Base-by-base conservation (phyloP, 805 yeast genomes). In the Danielozyma ontarioensis region DNA sequence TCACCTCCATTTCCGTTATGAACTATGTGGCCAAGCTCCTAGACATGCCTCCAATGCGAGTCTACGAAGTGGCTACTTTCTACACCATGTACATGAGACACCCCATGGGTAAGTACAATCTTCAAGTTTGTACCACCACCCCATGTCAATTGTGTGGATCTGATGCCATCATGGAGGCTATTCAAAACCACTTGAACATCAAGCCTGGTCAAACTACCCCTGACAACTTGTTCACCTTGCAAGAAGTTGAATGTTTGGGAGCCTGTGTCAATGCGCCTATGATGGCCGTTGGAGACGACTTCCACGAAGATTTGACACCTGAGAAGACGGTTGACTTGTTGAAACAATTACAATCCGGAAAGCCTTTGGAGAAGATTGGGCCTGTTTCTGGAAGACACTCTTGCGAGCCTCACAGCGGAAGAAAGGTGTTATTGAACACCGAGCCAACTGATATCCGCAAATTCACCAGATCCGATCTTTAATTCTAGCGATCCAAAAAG, bases 1-100 rank as follows among this genome's bases (percentile, higher is more conserved):
- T 80, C 68, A 82, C 93, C 27, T 83, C 94, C 26, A 82, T 85
- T 47, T 71, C 86, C 22, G 93, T 84, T 42, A 85, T 85, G 95
- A 84, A 85, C 67, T 82, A 86, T 55, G 95, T 85, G 32, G 95
- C 95, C 34, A 77, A 80, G 59, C 50, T 81, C 52, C 70, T 84
- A 50, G 90, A 83, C 50, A 82, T 86, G 80, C 95, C 95, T 19
- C 94, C 95, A 39, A 85, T 85, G 95, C 76, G 95, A 64, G 95
- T 85, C 19, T 85, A 85, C 59, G 94, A 85, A 59, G 95, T 85
- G 43, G 95, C 95, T 21, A 83, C 95, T 27, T 85, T 85, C 66
- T 85, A 85, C 64, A 85, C 95, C 47, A 86, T 85, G 95, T 85
- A 80, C 68, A 83, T 83, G 64, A 76, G 93, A 58, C 70, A 74